Percentiles rank a stretch among this genome's conserved stretches.
Conservation (phyloP, 2,329 filamentous ascomycete species). For the Colletotrichum cereale region DNA sequence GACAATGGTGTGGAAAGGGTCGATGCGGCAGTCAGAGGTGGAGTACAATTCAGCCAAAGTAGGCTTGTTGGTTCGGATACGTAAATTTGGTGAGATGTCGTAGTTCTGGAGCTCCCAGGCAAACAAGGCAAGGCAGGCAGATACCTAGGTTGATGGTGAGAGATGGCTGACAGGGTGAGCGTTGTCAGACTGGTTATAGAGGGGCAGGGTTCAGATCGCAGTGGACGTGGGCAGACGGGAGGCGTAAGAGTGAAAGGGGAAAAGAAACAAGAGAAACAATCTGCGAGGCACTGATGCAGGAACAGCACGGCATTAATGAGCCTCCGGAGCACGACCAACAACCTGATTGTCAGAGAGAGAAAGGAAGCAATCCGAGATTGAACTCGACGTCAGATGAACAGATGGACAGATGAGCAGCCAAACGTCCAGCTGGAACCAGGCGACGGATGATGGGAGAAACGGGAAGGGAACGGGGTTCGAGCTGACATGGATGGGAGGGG, state of each 20-base stretch:
- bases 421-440: slow-evolving; percentile 34
- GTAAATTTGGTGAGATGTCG: slow-evolving; percentile 5
- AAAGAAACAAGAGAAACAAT: slow-evolving; percentile 33
- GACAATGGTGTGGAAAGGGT: not conserved
- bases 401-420: slow-evolving; percentile 44
- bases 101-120: slow-evolving; percentile 25
- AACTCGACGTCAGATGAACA: slow-evolving; percentile 42
- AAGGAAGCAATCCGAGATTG: slow-evolving; percentile 23
- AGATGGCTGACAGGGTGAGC: slow-evolving; percentile 17
- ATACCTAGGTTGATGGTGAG: not conserved
- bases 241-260: slow-evolving; percentile 30
- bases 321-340: slow-evolving; percentile 29
- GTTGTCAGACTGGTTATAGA: slow-evolving; percentile 18
- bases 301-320: slow-evolving; percentile 43
- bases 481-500: slow-evolving; percentile 21
- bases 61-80: slow-evolving; percentile 8
- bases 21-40: slow-evolving; percentile 12
- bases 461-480: slow-evolving; percentile 14
- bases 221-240: slow-evolving; percentile 2
- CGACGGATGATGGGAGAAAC: slow-evolving; percentile 25
- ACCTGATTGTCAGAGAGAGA: slow-evolving; percentile 40
- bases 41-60: slow-evolving; percentile 2
- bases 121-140: slow-evolving; percentile 3
- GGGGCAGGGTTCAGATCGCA: not conserved
- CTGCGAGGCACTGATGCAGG: slow-evolving; percentile 47